Conservation (phyloP, 768 basidiomycete species). For the Suillus subluteus region DNA sequence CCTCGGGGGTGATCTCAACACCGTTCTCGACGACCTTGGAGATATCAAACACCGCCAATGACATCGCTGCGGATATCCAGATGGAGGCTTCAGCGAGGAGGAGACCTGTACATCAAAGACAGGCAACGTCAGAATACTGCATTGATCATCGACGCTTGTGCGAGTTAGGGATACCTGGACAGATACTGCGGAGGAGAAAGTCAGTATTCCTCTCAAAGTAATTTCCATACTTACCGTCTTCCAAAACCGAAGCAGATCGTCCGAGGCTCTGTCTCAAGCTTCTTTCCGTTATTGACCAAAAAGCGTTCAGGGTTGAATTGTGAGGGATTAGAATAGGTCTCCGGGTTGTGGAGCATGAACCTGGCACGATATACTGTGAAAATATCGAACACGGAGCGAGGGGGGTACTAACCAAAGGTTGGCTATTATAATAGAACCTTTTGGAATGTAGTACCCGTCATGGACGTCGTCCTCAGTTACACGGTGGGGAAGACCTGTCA, state of each 20-base stretch:
- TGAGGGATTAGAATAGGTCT: constrained; percentile 54
- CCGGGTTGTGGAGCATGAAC: constrained; percentile 35
- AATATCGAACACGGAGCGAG: constrained; percentile 17
- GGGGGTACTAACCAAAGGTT: constrained; percentile 22
- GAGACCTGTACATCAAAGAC: constrained; percentile 39
- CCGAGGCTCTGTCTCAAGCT: constrained; percentile 60
- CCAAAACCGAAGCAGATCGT: constrained; percentile 73
- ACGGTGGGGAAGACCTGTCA: constrained; percentile 46
- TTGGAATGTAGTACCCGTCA: constrained; percentile 63
- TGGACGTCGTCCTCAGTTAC: constrained; percentile 62
- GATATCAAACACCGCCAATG: constrained; percentile 53
- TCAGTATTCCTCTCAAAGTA: constrained; percentile 13
- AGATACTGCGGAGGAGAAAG: constrained; percentile 21
- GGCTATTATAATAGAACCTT: constrained; percentile 36
- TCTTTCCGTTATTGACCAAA: constrained; percentile 38
- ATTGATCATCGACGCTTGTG: constrained; percentile 2
- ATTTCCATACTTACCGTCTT: constrained; percentile 46
- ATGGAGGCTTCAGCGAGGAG: constrained; percentile 56
- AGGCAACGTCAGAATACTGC: constrained; percentile 28
- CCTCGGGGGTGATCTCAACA: constrained; percentile 52
- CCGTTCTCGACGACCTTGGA: constrained; percentile 49
- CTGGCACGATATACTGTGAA: constrained; percentile 15
- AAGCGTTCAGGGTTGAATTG: constrained; percentile 65
- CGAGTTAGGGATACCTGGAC: constrained; percentile 28
- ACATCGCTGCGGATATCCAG: constrained; percentile 46